A percentile compares a stretch with the other conserved stretches of the same genome.
phyloP scores from a whole-genome alignment of 495 filamentous ascomycete genomes.

The Penicillium taxi region DNA sequence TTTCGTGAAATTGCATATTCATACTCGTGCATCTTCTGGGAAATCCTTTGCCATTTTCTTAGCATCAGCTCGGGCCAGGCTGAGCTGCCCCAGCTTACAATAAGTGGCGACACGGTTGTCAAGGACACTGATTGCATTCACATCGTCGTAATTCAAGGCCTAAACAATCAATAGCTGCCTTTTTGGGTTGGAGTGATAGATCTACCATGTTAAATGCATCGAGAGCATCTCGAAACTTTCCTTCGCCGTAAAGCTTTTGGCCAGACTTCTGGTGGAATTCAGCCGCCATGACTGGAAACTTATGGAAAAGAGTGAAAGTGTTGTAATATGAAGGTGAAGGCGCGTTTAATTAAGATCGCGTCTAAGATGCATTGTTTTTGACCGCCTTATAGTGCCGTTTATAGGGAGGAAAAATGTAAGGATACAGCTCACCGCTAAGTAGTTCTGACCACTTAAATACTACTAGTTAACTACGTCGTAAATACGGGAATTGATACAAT shows the following conservation, averaged over 20 bases:
- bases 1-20: not conserved
- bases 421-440: no score
- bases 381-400: no score
- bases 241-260: conserved; percentile 34
- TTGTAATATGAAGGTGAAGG: no score
- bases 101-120: conserved; percentile 56
- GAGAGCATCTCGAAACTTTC: conserved; percentile 34
- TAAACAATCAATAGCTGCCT: conserved; percentile 14
- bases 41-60: conserved; percentile 49
- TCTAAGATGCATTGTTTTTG: no score
- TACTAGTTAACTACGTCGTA: no score
- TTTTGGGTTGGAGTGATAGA: conserved; percentile 11
- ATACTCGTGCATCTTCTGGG: conserved; percentile 41
- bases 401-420: no score
- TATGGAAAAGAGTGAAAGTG: no score
- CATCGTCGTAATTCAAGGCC: conserved; percentile 28
- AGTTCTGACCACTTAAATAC: no score
- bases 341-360: no score
- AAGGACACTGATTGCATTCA: conserved; percentile 35
- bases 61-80: conserved; percentile 51
- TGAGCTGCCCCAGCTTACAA: conserved; percentile 48
- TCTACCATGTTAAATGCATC: conserved; percentile 37
- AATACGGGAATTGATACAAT: no score
- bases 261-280: conserved; percentile 29
- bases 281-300: no score